Conservation (phyloP, 2,329 filamentous ascomycete species). For the Fusarium sp. region DNA sequence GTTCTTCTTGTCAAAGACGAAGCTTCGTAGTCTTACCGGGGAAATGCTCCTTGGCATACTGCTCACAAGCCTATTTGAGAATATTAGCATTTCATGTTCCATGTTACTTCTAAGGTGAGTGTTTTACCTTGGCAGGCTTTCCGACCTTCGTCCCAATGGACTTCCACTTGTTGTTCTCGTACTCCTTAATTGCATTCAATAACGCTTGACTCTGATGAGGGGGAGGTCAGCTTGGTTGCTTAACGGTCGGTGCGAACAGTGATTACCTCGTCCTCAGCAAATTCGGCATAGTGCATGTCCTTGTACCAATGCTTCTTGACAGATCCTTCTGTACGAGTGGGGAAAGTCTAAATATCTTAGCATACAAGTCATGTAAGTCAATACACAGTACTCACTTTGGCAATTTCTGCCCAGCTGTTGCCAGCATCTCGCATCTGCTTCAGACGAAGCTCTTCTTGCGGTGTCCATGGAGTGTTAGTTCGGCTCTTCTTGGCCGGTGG, state of each 20-base stretch:
- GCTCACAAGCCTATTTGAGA: constrained; percentile 62
- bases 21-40: constrained; percentile 58
- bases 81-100: constrained; percentile 1
- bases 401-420: constrained; percentile 97
- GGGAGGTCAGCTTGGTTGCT: constrained; percentile 34
- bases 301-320: constrained; percentile 99
- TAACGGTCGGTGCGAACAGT: constrained; percentile 28
- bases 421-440: constrained; percentile 95
- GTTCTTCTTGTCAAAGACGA: constrained; percentile 35
- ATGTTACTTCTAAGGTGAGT: neutral
- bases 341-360: constrained; percentile 77
- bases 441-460: constrained; percentile 88
- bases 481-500: constrained; percentile 87
- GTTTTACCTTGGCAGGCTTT: constrained; percentile 85
- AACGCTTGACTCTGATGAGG: constrained; percentile 75
- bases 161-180: constrained; percentile 99
- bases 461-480: constrained; percentile 99
- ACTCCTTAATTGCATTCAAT: constrained; percentile 96
- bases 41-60: constrained; percentile 97
- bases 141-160: constrained; percentile 95
- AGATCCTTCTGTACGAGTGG: constrained; percentile 91
- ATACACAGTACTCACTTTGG: constrained; percentile 78
- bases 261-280: constrained; percentile 93
- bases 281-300: constrained; percentile 99
- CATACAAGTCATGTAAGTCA: constrained; percentile 1